phyloP scores from a whole-genome alignment of 495 filamentous ascomycete genomes.

The Neurospora hispaniola region DNA sequence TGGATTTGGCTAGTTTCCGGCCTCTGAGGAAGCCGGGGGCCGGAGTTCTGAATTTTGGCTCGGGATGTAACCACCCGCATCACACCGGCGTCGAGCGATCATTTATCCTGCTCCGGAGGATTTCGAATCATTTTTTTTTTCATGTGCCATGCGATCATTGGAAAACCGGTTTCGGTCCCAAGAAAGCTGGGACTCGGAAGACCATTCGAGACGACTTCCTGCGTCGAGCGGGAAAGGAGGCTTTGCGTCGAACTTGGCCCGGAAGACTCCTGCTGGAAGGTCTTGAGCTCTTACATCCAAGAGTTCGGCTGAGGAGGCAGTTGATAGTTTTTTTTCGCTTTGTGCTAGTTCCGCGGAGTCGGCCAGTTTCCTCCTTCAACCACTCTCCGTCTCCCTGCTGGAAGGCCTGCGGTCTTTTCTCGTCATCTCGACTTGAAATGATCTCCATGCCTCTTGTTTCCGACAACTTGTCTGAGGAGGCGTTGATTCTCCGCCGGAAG shows the following conservation, averaged over 20 bases:
- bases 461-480: slow-evolving; percentile 1
- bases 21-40: neutral
- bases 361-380: neutral
- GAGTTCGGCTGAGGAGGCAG: slow-evolving; percentile 5
- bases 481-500: slow-evolving; percentile 12
- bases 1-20: neutral
- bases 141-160: neutral
- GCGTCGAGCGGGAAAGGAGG: slow-evolving; percentile 1
- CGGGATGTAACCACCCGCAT: neutral
- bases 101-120: neutral
- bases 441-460: neutral
- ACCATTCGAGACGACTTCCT: neutral
- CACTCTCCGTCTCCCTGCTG: neutral
- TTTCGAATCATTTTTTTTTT: neutral
- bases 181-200: neutral
- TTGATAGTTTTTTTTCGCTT: slow-evolving; percentile 1
- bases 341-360: slow-evolving; percentile 2
- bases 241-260: slow-evolving; percentile 2
- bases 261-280: slow-evolving; percentile 13
- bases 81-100: neutral
- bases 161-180: neutral
- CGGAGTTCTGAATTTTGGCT: neutral
- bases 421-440: neutral
- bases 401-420: neutral
- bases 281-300: neutral